phyloP scores from a whole-genome alignment of 257 asterid genomes.

The Solanum sejunctum region DNA sequence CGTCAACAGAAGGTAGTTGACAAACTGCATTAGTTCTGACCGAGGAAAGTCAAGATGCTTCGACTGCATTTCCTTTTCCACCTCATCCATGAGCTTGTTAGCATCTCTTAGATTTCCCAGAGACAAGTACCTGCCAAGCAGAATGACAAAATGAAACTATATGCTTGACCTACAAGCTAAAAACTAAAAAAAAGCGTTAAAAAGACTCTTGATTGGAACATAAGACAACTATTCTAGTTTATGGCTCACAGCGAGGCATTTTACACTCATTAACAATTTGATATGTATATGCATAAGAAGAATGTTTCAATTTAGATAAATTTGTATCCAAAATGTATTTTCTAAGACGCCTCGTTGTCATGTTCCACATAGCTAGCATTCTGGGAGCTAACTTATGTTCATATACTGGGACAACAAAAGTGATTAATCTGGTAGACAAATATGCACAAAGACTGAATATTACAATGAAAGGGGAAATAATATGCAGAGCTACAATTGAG shows the following conservation, averaged over 20 bases:
- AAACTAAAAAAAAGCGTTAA: background rate
- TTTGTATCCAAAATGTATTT: background rate
- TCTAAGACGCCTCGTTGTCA: background rate
- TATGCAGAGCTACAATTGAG: background rate
- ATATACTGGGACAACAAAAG: background rate
- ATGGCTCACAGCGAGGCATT: background rate
- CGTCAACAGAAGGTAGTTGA: conserved; percentile 69
- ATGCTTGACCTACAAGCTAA: background rate
- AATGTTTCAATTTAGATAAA: background rate
- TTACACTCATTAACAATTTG: background rate
- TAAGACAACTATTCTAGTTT: background rate
- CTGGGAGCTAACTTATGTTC: background rate
- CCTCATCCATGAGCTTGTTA: conserved; percentile 64
- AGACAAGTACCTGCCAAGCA: conserved; percentile 56
- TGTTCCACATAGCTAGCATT: background rate
- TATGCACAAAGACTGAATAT: background rate
- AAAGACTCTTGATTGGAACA: background rate
- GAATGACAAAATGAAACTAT: background rate
- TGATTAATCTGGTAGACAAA: background rate
- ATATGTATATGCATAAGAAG: background rate
- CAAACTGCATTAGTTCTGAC: conserved; percentile 69
- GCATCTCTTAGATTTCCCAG: conserved; percentile 96
- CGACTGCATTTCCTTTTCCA: conserved; percentile 51
- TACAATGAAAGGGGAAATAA: background rate
- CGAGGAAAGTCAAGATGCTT: conserved; percentile 53